These are phyloP conservation scores for Ophiostoma montium DNA, from an alignment of 2,329 filamentous ascomycete genomes.

Conservation along the genomic window DNA sequence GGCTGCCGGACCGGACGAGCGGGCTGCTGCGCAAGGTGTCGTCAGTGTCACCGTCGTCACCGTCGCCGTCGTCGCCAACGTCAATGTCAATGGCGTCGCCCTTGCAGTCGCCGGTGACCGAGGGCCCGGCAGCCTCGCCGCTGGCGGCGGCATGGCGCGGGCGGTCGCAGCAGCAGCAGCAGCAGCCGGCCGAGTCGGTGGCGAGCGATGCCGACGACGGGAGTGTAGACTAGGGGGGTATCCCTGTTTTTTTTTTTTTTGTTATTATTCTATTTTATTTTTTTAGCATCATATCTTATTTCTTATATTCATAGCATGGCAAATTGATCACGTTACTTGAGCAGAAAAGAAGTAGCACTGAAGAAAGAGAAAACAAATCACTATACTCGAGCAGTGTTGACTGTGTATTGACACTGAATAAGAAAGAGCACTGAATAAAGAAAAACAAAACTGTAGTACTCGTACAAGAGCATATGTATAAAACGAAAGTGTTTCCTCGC, in stretches of 20 bases:
- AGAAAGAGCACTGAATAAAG: no score
- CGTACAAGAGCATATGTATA: neutral
- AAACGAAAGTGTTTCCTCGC: slow-evolving; percentile 1
- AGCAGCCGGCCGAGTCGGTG: neutral
- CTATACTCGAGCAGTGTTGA: no score
- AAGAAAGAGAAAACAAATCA: neutral
- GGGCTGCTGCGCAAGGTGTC: slow-evolving; percentile 8
- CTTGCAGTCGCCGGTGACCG: neutral
- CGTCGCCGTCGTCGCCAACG: no score
- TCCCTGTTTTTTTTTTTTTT: neutral
- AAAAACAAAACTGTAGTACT: no score
- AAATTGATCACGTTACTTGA: no score
- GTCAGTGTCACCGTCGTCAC: neutral
- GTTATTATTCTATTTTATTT: neutral
- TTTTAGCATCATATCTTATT: neutral
- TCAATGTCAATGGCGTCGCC: no score
- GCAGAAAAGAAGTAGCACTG: neutral
- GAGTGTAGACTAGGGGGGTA: slow-evolving; percentile 5
- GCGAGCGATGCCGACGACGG: slow-evolving; percentile 3
- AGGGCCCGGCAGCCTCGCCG: neutral
- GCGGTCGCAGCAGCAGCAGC: neutral
- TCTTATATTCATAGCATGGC: no score
- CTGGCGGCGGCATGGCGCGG: no score
- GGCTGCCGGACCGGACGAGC: slow-evolving; percentile 12
- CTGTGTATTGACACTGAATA: no score